Conservation (phyloP, 768 basidiomycete species). For the Hygrophoropsis aurantiaca region DNA sequence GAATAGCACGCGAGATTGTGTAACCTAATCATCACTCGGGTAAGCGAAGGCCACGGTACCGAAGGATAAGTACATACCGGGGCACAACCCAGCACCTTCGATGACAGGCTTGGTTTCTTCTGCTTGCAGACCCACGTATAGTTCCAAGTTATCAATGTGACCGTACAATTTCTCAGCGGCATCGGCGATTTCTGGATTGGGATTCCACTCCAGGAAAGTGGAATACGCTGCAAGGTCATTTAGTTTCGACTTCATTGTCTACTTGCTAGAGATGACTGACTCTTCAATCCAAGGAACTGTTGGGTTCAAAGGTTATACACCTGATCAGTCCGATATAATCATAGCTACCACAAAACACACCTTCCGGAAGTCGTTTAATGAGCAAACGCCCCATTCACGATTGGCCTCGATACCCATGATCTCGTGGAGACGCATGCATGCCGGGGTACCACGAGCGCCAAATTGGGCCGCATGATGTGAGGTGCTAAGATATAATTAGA, state of each 20-base stretch:
- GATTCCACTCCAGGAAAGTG: slow-evolving; percentile 81
- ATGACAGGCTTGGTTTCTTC: slow-evolving; percentile 74
- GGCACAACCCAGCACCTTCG: slow-evolving; percentile 82
- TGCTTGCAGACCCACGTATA: slow-evolving; percentile 80
- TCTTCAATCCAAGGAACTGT: slow-evolving; percentile 74
- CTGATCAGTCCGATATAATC: too few species aligned
- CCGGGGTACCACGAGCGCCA: slow-evolving; percentile 75
- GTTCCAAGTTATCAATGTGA: slow-evolving; percentile 71
- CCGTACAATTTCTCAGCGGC: slow-evolving; percentile 80
- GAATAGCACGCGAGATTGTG: slow-evolving; percentile 82
- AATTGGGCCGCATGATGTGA: slow-evolving; percentile 73
- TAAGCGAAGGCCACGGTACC: neutral
- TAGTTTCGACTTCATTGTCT: neutral
- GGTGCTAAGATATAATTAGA: slow-evolving; percentile 60
- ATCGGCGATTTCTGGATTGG: slow-evolving; percentile 61
- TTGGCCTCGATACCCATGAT: slow-evolving; percentile 82
- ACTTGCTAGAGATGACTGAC: slow-evolving; percentile 37
- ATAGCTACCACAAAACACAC: slow-evolving; percentile 24
- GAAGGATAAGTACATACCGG: slow-evolving; percentile 42
- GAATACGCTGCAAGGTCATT: slow-evolving; percentile 48
- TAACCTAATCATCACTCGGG: slow-evolving; percentile 46
- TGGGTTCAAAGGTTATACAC: neutral
- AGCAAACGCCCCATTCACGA: slow-evolving; percentile 78
- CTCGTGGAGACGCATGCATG: slow-evolving; percentile 74
- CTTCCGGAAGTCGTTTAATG: slow-evolving; percentile 81